Conservation (phyloP, 1,284 basidiomycete genomes). For the Puccinia hordei region DNA sequence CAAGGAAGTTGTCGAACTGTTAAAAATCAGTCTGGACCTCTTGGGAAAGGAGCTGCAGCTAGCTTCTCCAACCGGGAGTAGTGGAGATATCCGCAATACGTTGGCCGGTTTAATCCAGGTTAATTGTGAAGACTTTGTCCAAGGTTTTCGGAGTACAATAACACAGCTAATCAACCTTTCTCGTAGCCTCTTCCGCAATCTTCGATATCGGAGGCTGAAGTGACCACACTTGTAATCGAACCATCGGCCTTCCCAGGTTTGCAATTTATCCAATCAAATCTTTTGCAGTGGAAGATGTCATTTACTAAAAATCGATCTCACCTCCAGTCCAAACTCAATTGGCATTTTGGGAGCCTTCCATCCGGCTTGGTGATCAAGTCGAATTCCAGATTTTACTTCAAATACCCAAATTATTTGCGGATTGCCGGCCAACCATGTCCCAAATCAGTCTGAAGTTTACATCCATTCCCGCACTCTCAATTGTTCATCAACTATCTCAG, state of each 20-base stretch:
- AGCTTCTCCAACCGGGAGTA: not conserved
- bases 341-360: slow-evolving; percentile 29
- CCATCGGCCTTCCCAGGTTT: slow-evolving; percentile 31
- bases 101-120: slow-evolving; percentile 16
- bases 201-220: not conserved
- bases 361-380: slow-evolving; percentile 18
- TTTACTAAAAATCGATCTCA: not conserved
- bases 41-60: not conserved
- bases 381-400: slow-evolving; percentile 29
- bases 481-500: slow-evolving; percentile 16
- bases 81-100: slow-evolving; percentile 10
- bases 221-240: not conserved
- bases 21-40: slow-evolving; percentile 29
- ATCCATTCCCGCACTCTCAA: slow-evolving; percentile 16
- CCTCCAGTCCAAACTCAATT: slow-evolving; percentile 23
- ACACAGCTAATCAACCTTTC: not conserved
- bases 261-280: no score
- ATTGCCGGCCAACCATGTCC: slow-evolving; percentile 32
- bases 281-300: no score
- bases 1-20: slow-evolving; percentile 7
- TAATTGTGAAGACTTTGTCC: not conserved
- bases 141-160: no score
- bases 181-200: not conserved
- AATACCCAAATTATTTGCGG: slow-evolving; percentile 16
- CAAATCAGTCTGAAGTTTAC: slow-evolving; percentile 32